Evolutionary conservation across 495 filamentous ascomycete species (phyloP).

Genomic region (Usnea hakonensis): DNA sequence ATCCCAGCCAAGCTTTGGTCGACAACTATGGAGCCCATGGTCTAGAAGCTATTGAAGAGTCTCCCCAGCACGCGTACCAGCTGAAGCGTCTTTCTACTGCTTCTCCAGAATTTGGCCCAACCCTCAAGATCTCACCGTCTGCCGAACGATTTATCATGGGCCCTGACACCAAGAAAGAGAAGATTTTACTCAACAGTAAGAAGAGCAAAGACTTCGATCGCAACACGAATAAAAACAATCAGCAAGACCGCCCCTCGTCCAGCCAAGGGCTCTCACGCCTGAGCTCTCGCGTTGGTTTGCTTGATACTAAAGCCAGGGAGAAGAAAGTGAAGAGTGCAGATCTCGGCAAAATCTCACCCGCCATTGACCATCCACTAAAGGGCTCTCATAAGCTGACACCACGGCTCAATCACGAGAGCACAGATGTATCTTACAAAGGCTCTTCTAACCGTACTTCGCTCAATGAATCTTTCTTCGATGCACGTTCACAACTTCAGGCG

Average conservation of each 20-base stretch:
- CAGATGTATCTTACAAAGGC: slow-evolving; percentile 3
- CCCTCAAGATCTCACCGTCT: slow-evolving; percentile 29
- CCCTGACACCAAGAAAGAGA: slow-evolving; percentile 18
- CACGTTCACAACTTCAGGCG: slow-evolving; percentile 5
- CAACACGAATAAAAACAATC: neutral
- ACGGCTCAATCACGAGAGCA: neutral
- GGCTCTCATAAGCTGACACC: neutral
- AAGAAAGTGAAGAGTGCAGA: slow-evolving; percentile 20
- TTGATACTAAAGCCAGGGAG: slow-evolving; percentile 11
- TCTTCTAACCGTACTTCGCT: neutral
- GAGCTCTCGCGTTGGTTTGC: slow-evolving; percentile 2
- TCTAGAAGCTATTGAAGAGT: slow-evolving; percentile 24
- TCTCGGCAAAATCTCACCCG: slow-evolving; percentile 3
- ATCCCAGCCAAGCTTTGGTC: neutral
- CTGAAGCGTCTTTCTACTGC: slow-evolving; percentile 22
- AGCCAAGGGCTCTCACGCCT: slow-evolving; percentile 15
- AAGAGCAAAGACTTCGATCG: slow-evolving; percentile 12
- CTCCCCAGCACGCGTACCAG: slow-evolving; percentile 22
- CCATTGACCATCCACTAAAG: neutral
- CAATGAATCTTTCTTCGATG: slow-evolving; percentile 24
- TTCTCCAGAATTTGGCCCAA: slow-evolving; percentile 26
- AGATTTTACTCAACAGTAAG: slow-evolving; percentile 4
- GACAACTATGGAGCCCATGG: neutral
- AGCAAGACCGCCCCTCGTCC: slow-evolving; percentile 18
- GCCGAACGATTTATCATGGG: slow-evolving; percentile 35